Evolutionary conservation across 805 yeast species (phyloP).

Genomic region (Yarrowia sp.): DNA sequence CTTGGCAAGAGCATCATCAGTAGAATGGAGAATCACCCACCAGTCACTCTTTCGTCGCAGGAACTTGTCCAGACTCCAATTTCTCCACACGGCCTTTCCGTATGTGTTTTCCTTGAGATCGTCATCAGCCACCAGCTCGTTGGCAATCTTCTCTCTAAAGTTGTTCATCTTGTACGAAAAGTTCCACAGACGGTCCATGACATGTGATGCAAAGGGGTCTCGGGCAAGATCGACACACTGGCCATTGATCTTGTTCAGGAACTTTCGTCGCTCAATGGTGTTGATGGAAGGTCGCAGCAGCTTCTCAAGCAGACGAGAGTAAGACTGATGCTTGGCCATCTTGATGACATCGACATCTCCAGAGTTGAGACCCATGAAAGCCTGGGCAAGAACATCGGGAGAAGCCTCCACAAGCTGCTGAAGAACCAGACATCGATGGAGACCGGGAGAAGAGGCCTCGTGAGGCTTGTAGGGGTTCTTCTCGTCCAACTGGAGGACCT

Average conservation of each 20-base stretch:
- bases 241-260: conserved; percentile 63
- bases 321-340: conserved; percentile 86
- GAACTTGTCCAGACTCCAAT: conserved; percentile 86
- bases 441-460: conserved; percentile 32
- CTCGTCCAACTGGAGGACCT: conserved; percentile 64
- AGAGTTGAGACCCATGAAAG: conserved; percentile 32
- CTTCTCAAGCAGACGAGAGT: conserved; percentile 81
- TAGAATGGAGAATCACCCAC: conserved; percentile 48
- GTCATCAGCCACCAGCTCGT: conserved; percentile 52
- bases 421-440: conserved; percentile 71
- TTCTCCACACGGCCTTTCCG: conserved; percentile 92
- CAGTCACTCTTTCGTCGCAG: conserved; percentile 75
- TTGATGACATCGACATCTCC: conserved; percentile 43
- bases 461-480: conserved; percentile 25
- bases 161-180: conserved; percentile 74
- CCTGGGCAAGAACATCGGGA: conserved; percentile 49
- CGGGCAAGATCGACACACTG: conserved; percentile 62
- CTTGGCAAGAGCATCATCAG: conserved; percentile 11
- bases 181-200: conserved; percentile 79
- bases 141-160: conserved; percentile 84
- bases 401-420: conserved; percentile 74
- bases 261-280: conserved; percentile 57
- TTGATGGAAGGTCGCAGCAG: conserved; percentile 50
- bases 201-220: conserved; percentile 87
- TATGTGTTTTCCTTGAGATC: conserved; percentile 81